These are phyloP conservation scores for Citrullus mucosospermus DNA, from an alignment of 306 rosid species.

Conservation along the genomic window DNA sequence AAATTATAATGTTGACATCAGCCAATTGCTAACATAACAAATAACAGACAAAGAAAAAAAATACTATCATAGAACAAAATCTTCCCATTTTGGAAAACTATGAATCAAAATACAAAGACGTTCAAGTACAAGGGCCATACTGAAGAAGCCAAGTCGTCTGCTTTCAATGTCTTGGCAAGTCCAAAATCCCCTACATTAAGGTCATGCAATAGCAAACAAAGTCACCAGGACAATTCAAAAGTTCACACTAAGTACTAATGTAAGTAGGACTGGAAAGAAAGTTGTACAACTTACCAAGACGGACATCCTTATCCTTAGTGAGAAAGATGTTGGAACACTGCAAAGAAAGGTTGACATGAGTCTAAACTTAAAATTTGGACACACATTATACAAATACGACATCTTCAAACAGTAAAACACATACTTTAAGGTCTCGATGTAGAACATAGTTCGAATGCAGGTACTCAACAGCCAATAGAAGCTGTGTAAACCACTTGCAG, in stretches of 20 bases:
- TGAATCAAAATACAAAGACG: neutral
- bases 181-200: constrained; percentile 75
- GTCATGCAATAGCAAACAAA: constrained; percentile 15
- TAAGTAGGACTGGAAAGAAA: neutral
- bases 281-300: constrained; percentile 59
- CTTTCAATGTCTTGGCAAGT: constrained; percentile 92
- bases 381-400: neutral
- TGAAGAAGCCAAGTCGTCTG: constrained; percentile 96
- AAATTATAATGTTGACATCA: neutral
- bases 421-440: constrained; percentile 94
- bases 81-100: neutral
- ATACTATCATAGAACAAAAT: neutral
- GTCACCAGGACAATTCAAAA: constrained; percentile 11
- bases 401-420: constrained; percentile 6
- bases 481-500: constrained; percentile 96
- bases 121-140: constrained; percentile 35
- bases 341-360: constrained; percentile 18
- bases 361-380: neutral
- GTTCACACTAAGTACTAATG: neutral
- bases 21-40: neutral
- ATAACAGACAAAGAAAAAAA: neutral
- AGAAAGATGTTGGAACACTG: constrained; percentile 99
- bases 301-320: constrained; percentile 90
- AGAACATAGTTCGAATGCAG: constrained; percentile 81
- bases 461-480: constrained; percentile 86